Evolutionary conservation across 768 basidiomycete genomes (phyloP).

Genomic region (Naganishia friedmannii): DNA sequence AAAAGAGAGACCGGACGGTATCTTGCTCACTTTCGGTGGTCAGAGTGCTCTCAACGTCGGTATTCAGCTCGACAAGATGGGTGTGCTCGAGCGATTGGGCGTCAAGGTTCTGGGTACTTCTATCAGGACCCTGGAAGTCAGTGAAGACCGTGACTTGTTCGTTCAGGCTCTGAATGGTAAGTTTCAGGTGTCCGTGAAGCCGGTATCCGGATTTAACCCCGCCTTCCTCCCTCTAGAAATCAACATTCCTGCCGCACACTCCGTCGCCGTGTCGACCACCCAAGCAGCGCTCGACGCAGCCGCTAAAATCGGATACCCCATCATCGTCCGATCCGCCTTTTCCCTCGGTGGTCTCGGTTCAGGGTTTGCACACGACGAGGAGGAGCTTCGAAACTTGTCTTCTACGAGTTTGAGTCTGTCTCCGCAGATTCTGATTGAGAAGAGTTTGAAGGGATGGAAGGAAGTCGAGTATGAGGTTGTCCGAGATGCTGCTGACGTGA

Average conservation of each 20-base stretch:
- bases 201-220: neutral
- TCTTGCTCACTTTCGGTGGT: constrained; percentile 95
- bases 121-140: constrained; percentile 87
- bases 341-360: constrained; percentile 97
- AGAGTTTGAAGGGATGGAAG: constrained; percentile 99
- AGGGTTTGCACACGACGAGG: constrained; percentile 90
- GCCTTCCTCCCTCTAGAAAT: constrained; percentile 65
- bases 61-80: constrained; percentile 94
- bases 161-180: constrained; percentile 91
- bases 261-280: constrained; percentile 93
- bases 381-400: constrained; percentile 89
- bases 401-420: constrained; percentile 85
- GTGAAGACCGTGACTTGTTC: constrained; percentile 95
- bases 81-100: constrained; percentile 84
- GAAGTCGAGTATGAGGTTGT: constrained; percentile 99
- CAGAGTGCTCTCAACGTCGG: constrained; percentile 98
- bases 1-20: constrained; percentile 96
- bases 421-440: constrained; percentile 94
- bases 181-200: constrained; percentile 35
- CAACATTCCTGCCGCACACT: constrained; percentile 90
- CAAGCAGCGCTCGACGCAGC: constrained; percentile 89
- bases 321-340: constrained; percentile 89
- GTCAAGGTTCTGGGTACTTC: constrained; percentile 93
- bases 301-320: constrained; percentile 87
- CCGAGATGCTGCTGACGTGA: constrained; percentile 90